phyloP scores from a whole-genome alignment of 2,329 filamentous ascomycete species.

The Nemania serpens region DNA sequence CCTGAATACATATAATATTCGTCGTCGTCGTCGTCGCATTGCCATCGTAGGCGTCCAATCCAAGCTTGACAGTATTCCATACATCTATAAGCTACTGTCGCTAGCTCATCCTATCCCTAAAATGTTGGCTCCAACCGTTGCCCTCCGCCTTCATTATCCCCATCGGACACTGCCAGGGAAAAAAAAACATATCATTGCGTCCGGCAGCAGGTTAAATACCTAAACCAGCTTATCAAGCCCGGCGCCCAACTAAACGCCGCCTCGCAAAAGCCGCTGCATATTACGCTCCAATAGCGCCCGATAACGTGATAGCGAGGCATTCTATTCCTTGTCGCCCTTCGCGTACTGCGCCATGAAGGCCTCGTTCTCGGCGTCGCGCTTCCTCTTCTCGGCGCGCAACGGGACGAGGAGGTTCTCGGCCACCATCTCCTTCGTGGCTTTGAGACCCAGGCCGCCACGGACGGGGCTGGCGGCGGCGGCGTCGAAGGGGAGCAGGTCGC shows the following conservation, averaged over 20 bases:
- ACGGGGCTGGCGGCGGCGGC: conserved; percentile 19
- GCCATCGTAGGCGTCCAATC: not conserved
- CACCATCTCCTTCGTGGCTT: conserved; percentile 45
- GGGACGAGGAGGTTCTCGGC: conserved; percentile 47
- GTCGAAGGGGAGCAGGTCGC: conserved; percentile 20
- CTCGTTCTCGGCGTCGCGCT: conserved; percentile 16
- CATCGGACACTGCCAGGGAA: not conserved
- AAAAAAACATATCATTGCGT: too few species aligned
- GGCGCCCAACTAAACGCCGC: too few species aligned
- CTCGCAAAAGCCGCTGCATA: too few species aligned
- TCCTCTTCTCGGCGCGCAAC: conserved; percentile 37
- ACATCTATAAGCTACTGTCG: not conserved
- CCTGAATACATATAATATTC: not conserved
- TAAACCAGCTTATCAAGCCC: too few species aligned
- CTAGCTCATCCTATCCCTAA: too few species aligned
- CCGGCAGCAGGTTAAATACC: too few species aligned
- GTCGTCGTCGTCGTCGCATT: not conserved
- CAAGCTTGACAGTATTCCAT: not conserved
- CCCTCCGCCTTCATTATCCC: not conserved
- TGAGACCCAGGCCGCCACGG: conserved; percentile 42
- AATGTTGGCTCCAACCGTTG: not conserved
- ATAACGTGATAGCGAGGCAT: not conserved
- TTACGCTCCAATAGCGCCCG: too few species aligned
- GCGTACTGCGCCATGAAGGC: conserved; percentile 6
- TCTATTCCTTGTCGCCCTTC: not conserved